Evolutionary conservation across 2,329 filamentous ascomycete species (phyloP).

Genomic region (Clonostachys byssicola): DNA sequence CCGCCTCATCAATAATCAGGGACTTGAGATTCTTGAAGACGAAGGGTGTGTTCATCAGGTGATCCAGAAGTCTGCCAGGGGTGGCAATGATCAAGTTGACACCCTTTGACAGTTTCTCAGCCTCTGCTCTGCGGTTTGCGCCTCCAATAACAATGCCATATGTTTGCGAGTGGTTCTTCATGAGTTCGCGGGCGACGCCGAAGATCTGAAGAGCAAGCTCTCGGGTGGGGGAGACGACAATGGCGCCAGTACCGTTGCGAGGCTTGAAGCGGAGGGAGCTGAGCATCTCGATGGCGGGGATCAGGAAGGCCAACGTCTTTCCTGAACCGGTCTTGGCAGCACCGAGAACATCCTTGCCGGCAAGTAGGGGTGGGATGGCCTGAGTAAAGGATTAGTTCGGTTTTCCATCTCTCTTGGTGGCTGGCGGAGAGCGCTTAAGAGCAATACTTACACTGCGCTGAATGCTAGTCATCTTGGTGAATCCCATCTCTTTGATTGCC

Average conservation of each 20-base stretch:
- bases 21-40: constrained; percentile 90
- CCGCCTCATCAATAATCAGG: constrained; percentile 92
- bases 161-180: constrained; percentile 89
- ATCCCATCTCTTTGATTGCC: constrained; percentile 87
- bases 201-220: constrained; percentile 96
- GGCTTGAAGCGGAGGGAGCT: constrained; percentile 90
- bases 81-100: constrained; percentile 94
- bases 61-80: constrained; percentile 86
- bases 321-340: constrained; percentile 95
- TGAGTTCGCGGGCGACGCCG: constrained; percentile 87
- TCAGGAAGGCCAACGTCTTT: constrained; percentile 92
- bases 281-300: constrained; percentile 92
- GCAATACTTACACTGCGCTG: constrained; percentile 55
- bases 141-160: constrained; percentile 96
- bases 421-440: background rate
- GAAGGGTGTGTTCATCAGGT: constrained; percentile 90
- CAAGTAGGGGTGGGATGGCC: constrained; percentile 82
- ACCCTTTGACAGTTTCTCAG: constrained; percentile 89
- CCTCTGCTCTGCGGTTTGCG: constrained; percentile 85
- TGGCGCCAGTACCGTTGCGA: constrained; percentile 86
- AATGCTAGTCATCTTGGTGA: constrained; percentile 93
- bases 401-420: background rate
- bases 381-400: constrained; percentile 4
- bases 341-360: constrained; percentile 88
- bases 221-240: constrained; percentile 88